A percentile compares a stretch with the other conserved stretches of the same genome.
Conservation (phyloP, 1,139 yeast species). For the Eremothecium sinecaudum region DNA sequence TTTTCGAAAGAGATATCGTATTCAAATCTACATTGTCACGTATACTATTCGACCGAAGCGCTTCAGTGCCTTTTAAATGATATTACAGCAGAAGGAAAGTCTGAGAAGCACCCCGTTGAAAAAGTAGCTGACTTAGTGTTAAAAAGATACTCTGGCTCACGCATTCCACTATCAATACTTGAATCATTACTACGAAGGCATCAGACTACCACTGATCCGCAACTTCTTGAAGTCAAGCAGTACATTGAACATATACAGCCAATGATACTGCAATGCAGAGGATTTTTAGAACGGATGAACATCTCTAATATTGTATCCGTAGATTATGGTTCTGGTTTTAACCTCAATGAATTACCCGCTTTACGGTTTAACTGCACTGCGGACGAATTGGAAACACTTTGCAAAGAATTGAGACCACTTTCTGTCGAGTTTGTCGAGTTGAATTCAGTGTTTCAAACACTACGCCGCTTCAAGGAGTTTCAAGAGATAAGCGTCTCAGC, state of each 20-base stretch:
- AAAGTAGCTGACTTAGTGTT: not conserved
- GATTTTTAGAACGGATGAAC: constrained; percentile 3
- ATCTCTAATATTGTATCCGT: not conserved
- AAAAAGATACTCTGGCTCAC: not conserved
- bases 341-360: constrained; percentile 9
- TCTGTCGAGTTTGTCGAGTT: constrained; percentile 15
- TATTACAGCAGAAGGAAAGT: not conserved
- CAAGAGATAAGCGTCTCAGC: constrained; percentile 8
- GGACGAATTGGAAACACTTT: constrained; percentile 8
- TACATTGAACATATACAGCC: constrained; percentile 7
- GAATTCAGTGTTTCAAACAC: constrained; percentile 8
- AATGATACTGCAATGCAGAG: constrained; percentile 5
- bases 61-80: constrained; percentile 25
- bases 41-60: constrained; percentile 45
- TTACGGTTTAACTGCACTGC: constrained; percentile 1
- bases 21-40: constrained; percentile 43
- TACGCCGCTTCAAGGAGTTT: constrained; percentile 7
- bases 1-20: constrained; percentile 23
- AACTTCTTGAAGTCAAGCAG: not conserved
- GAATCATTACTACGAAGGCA: not conserved
- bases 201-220: not conserved
- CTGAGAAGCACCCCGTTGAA: not conserved
- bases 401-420: constrained; percentile 6
- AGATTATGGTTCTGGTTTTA: constrained; percentile 8
- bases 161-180: constrained; percentile 2